phyloP scores from a whole-genome alignment of 495 filamentous ascomycete species.

The Parathielavia hyrcaniae region DNA sequence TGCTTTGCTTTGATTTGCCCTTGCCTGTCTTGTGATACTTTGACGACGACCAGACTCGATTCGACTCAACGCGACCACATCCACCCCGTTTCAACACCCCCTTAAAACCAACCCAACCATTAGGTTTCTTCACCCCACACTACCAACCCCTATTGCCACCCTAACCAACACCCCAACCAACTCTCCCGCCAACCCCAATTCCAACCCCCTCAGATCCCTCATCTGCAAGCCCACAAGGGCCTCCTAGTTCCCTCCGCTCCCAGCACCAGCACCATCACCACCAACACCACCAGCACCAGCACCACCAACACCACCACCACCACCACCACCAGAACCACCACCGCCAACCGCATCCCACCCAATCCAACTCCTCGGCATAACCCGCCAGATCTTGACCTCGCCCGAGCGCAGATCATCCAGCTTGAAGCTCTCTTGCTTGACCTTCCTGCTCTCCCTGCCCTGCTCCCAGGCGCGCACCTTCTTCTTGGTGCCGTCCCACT shows the following conservation, averaged over 20 bases:
- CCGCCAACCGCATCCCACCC: constrained; percentile 57
- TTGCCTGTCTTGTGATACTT: too few relatives aligned
- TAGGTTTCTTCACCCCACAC: background rate
- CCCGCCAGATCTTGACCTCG: constrained; percentile 96
- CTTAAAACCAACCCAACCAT: background rate
- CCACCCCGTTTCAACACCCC: background rate
- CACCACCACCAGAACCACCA: constrained; percentile 2
- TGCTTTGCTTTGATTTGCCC: constrained; percentile 4
- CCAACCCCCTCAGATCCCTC: constrained; percentile 3
- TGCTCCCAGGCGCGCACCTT: constrained; percentile 95
- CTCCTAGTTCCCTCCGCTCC: constrained; percentile 25
- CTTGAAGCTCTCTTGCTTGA: constrained; percentile 88
- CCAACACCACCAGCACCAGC: background rate
- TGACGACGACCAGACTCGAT: background rate
- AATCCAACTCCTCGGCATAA: constrained; percentile 87
- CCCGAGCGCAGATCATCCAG: constrained; percentile 86
- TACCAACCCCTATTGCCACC: constrained; percentile 13
- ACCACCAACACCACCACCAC: background rate
- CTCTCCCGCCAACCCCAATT: background rate
- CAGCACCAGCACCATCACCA: background rate
- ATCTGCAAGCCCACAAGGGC: constrained; percentile 17
- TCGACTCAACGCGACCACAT: background rate
- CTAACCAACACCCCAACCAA: constrained; percentile 14
- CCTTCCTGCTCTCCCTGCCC: constrained; percentile 88
- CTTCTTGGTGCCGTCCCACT: constrained; percentile 99